These are phyloP conservation scores for Raphanus hybrid DNA, from an alignment of 441 rosid genomes.

Conservation along the genomic window DNA sequence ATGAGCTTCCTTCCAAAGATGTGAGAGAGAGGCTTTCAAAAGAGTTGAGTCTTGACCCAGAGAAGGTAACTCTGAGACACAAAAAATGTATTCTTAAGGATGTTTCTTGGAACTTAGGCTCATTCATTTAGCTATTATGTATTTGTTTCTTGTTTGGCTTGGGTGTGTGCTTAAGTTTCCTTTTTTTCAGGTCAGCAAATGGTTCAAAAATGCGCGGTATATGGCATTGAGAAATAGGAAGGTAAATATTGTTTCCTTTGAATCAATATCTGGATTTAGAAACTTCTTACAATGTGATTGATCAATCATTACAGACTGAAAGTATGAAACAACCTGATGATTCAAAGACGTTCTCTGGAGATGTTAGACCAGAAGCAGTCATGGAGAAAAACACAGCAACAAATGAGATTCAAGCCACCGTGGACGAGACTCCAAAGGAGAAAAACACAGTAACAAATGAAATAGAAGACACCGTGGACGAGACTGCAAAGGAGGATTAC, in stretches of 20 bases:
- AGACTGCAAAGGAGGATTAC: neutral
- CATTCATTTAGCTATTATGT: neutral
- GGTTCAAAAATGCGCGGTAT: constrained; percentile 99
- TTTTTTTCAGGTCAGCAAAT: constrained; percentile 84
- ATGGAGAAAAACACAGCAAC: constrained; percentile 31
- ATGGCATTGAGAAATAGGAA: constrained; percentile 79
- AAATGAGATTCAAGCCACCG: neutral
- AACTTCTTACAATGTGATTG: no score
- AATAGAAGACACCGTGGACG: neutral
- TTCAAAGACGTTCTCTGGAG: constrained; percentile 36
- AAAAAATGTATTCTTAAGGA: neutral
- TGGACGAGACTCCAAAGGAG: neutral
- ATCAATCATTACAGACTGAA: constrained; percentile 14
- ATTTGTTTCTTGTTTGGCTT: constrained; percentile 7
- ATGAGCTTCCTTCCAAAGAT: constrained; percentile 76
- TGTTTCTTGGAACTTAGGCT: constrained; percentile 22
- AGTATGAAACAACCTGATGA: constrained; percentile 30
- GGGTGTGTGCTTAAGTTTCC: constrained; percentile 28
- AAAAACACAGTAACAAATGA: constrained; percentile 27
- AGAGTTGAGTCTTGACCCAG: constrained; percentile 7
- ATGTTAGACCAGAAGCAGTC: constrained; percentile 48
- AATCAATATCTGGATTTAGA: no score
- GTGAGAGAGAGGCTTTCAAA: constrained; percentile 29
- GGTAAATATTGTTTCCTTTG: constrained; percentile 47
- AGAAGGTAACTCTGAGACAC: neutral